Base-by-base conservation (phyloP, 2,329 filamentous ascomycete species). In the Beauveria bassiana region DNA sequence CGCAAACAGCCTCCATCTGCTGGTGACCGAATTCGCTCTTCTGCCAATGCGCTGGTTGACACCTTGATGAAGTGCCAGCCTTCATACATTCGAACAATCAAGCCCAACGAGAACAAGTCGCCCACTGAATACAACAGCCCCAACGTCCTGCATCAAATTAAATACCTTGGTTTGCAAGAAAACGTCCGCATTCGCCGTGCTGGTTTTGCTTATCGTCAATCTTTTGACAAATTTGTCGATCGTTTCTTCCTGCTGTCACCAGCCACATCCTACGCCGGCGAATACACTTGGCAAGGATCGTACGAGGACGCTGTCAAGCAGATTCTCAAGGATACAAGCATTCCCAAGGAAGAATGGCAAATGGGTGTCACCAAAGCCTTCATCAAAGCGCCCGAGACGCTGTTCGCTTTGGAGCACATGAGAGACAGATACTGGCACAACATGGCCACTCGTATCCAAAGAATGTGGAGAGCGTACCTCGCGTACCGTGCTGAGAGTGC, bases 51-150 rank as follows among this genome's bases (percentile, higher is more conserved):
- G 50, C 82, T 99, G 22, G 95, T 99, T 1, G 86, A 93, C 1
- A 98, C 95, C 1, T 76, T 99, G 69, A 98, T 97, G 93, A 96
- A 97, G 76, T 93, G 92, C 61, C 91, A 95, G 68, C 95, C 95
- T 1, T 97, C 93, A 3, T 99, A 99, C 71, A 99, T 99, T 69
- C 91, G 95, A 72, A 99, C 95, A 0, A 98, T 99, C 78, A 99
- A 99, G 77, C 95, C 95, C 1, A 99, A 99, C 78, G 95, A 99
- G 76, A 98, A 97, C 79, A 99, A 98, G 75, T 96, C 93, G 3
- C 89, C 92, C 0, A 87, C 86, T 12, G 95, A 99, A 72, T 99
- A 96, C 75, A 97, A 96, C 68, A 83, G 84, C 22, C 86, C 87
- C 34, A 98, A 98, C 68, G 95, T 99, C 22, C 81, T 98, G 69